Evolutionary conservation across 2,329 filamentous ascomycete genomes (phyloP).

Genomic region (Sarocladiaceae sp.): DNA sequence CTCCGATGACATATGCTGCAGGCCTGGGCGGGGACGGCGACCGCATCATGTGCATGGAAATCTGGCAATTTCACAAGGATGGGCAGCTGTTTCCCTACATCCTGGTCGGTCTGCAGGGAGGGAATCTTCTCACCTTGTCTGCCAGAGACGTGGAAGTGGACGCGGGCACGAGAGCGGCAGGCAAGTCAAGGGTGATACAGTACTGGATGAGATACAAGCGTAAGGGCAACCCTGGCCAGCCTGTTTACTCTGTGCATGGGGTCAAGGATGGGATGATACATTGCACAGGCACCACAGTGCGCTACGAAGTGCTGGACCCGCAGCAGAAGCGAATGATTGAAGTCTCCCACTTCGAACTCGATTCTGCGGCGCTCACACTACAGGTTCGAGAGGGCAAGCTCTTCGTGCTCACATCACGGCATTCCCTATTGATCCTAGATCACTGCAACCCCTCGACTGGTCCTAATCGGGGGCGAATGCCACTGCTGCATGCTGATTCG

Average conservation of each 20-base stretch:
- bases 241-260: slow-evolving; percentile 51
- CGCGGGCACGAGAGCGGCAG: slow-evolving; percentile 13
- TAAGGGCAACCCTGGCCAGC: slow-evolving; percentile 28
- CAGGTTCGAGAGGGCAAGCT: slow-evolving; percentile 40
- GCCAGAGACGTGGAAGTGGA: slow-evolving; percentile 15
- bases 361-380: slow-evolving; percentile 47
- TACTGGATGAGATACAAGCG: slow-evolving; percentile 51
- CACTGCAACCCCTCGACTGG: slow-evolving; percentile 30
- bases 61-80: slow-evolving; percentile 57
- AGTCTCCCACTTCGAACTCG: slow-evolving; percentile 40
- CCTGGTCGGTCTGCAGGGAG: slow-evolving; percentile 43
- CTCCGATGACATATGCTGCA: slow-evolving; percentile 28
- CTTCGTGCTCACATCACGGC: slow-evolving; percentile 43
- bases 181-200: slow-evolving; percentile 25
- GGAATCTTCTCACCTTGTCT: slow-evolving; percentile 51
- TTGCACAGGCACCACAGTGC: slow-evolving; percentile 45
- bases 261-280: slow-evolving; percentile 51
- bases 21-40: slow-evolving; percentile 34
- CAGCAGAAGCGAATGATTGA: slow-evolving; percentile 43
- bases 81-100: slow-evolving; percentile 56
- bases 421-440: slow-evolving; percentile 52
- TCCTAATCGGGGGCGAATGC: slow-evolving; percentile 21
- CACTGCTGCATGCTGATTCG: slow-evolving; percentile 38
- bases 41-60: slow-evolving; percentile 52
- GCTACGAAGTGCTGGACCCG: slow-evolving; percentile 49